Base-by-base conservation (phyloP, 2,329 filamentous ascomycete genomes). In the Cercospora zeae-maydis region DNA sequence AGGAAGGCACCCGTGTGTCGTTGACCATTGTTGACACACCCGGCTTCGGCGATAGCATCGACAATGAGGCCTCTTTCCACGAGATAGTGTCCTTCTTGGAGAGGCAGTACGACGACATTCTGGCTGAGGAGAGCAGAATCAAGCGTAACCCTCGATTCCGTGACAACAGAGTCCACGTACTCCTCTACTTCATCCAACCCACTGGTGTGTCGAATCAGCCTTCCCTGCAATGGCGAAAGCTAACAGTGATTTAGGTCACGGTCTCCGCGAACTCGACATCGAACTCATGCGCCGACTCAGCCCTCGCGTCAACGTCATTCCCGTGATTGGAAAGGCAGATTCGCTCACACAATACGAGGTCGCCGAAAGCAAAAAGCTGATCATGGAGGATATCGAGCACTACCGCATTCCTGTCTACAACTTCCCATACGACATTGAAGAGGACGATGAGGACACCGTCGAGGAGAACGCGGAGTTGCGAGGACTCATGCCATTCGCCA, bases 71-170 rank as follows among this genome's bases (percentile, higher is more conserved):
- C 70, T 96, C 92, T 82, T 99, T 99, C 79, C 89, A 90, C 73
- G 95, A 98, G 81, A 99, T 99, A 75, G 93, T 96, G 72, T 93
- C 93, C 72, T 97, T 96, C 81, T 91, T 99, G 74, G 95, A 99
- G 85, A 88, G 93, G 82, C 93, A 99, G 87, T 98, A 98, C 80
- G 95, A 99, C 80, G 93, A 98, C 78, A 98, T 99, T 84, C 86
- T 99, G 73, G 93, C 95, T 67, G 93, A 98, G 83, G 95, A 99
- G 83, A 98, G 95, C 74, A 92, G 95, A 84, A 99, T 99, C 85
- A 99, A 99, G 91, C 95, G 95, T 92, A 99, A 99, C 84, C 95
- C 95, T 73, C 89, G 95, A 75, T 99, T 99, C 89, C 89, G 95
- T 76, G 95, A 99, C 82, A 98, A 99, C 83, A 91, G 95, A 82